phyloP scores from a whole-genome alignment of 805 yeast genomes.

The Nakazawaea anatomiae region DNA sequence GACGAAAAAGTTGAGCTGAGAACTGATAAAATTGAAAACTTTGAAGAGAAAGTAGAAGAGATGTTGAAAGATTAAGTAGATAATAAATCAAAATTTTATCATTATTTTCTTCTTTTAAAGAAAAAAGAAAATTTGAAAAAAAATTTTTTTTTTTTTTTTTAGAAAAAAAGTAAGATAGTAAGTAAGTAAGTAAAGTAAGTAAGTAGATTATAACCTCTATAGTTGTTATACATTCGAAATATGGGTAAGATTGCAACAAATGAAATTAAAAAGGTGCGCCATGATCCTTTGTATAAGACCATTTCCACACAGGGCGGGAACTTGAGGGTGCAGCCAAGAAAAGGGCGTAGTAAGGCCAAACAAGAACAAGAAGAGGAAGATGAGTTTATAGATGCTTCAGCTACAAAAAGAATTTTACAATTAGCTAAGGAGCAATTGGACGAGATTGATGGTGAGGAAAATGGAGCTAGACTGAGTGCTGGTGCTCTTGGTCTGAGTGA shows the following conservation, averaged over 20 bases:
- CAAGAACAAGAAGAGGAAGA: slow-evolving; percentile 45
- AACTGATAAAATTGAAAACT: slow-evolving; percentile 44
- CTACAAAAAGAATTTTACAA: slow-evolving; percentile 80
- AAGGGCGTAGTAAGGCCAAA: slow-evolving; percentile 19
- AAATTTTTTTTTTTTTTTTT: background rate
- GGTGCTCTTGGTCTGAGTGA: background rate
- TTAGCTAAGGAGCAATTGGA: slow-evolving; percentile 92
- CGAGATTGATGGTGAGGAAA: slow-evolving; percentile 72
- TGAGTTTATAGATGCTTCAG: slow-evolving; percentile 68
- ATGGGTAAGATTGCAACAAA: slow-evolving; percentile 66
- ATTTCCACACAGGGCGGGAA: slow-evolving; percentile 71
- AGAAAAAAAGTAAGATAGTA: background rate
- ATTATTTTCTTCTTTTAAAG: too few species aligned
- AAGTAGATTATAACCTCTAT: background rate
- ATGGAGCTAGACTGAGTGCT: slow-evolving; percentile 9
- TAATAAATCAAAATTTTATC: background rate
- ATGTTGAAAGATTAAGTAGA: background rate
- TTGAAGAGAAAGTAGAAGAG: slow-evolving; percentile 28
- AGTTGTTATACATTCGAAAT: background rate
- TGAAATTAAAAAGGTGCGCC: slow-evolving; percentile 57
- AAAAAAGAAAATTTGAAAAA: background rate
- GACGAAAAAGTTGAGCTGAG: slow-evolving; percentile 49
- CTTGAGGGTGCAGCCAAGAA: slow-evolving; percentile 40
- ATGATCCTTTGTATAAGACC: slow-evolving; percentile 76
- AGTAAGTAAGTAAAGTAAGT: background rate